A percentile compares a stretch with the other conserved stretches of the same genome.
phyloP scores from a whole-genome alignment of 2,329 filamentous ascomycete species.

The Fusarium buharicum region DNA sequence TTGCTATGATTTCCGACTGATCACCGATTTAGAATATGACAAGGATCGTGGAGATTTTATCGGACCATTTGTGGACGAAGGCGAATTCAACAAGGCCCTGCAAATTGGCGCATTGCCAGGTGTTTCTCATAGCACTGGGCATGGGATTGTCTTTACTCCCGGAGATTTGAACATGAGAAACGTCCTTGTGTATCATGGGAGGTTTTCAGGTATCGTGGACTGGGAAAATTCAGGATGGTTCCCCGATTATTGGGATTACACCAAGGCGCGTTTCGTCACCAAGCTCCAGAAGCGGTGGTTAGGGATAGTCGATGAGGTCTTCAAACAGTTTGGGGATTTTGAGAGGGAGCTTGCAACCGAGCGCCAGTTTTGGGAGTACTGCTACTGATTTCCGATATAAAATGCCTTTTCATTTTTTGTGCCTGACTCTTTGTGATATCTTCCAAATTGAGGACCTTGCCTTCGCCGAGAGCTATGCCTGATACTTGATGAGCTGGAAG shows the following conservation, averaged over 20 bases:
- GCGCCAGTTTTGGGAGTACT: not conserved
- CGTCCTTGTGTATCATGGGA: slow-evolving; percentile 42
- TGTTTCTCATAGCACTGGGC: slow-evolving; percentile 3
- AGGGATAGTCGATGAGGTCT: rapidly evolving
- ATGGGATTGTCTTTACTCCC: slow-evolving; percentile 57
- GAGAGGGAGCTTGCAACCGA: not conserved
- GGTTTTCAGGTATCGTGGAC: slow-evolving; percentile 45
- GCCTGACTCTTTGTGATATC: no score
- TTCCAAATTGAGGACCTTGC: no score
- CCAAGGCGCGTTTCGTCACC: slow-evolving; percentile 23
- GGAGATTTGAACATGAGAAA: slow-evolving; percentile 47
- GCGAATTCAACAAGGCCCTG: slow-evolving; percentile 24
- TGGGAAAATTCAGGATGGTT: slow-evolving; percentile 44
- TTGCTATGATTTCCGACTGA: slow-evolving; percentile 1
- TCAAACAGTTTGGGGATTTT: not conserved
- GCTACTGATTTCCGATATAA: not conserved
- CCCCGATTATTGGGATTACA: slow-evolving; percentile 44
- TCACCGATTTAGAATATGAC: not conserved
- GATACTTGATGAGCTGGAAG: no score
- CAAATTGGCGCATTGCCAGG: not conserved
- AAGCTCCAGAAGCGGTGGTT: not conserved
- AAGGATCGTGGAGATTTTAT: slow-evolving; percentile 3
- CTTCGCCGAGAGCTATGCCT: no score
- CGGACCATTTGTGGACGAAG: slow-evolving; percentile 17
- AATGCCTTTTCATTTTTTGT: no score